phyloP scores from a whole-genome alignment of 1,284 basidiomycete species.

The Gymnopus androsaceus region DNA sequence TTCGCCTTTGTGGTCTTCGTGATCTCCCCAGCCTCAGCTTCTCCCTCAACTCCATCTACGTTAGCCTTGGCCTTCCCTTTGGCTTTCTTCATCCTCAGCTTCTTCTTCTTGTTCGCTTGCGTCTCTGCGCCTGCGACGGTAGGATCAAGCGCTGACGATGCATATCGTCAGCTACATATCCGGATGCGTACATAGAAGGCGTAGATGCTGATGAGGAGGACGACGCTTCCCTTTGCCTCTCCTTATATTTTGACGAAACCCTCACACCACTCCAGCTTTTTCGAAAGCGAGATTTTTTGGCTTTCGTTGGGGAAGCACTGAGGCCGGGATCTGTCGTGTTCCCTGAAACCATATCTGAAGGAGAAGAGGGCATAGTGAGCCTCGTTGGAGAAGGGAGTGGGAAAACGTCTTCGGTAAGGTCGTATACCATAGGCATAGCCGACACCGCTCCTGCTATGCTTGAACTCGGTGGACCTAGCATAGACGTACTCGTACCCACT shows the following conservation, averaged over 20 bases:
- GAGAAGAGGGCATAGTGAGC: not conserved
- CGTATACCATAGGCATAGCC: not conserved
- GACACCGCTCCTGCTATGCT: not conserved
- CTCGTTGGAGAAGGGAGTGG: not conserved
- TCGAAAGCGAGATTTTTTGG: constrained; percentile 26
- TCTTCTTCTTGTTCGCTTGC: not conserved
- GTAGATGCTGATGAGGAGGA: too few species aligned
- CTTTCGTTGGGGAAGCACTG: constrained; percentile 14
- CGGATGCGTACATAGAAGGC: too few species aligned
- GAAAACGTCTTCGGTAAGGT: constrained; percentile 10
- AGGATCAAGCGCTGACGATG: too few species aligned
- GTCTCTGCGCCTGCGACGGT: too few species aligned
- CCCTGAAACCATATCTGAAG: not conserved
- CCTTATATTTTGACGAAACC: too few species aligned
- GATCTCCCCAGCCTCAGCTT: constrained; percentile 1
- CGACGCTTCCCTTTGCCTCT: too few species aligned
- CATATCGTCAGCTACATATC: too few species aligned
- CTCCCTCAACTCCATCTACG: not conserved
- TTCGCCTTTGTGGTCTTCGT: constrained; percentile 13
- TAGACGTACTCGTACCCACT: too few species aligned
- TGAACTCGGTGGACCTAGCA: not conserved
- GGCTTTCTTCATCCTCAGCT: not conserved
- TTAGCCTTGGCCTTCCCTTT: constrained; percentile 10
- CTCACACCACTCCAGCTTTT: constrained; percentile 23
- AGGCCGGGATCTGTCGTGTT: constrained; percentile 1